Conservation (phyloP, 176 grass and related monocot genomes). For the Tillandsia fasciculata region DNA sequence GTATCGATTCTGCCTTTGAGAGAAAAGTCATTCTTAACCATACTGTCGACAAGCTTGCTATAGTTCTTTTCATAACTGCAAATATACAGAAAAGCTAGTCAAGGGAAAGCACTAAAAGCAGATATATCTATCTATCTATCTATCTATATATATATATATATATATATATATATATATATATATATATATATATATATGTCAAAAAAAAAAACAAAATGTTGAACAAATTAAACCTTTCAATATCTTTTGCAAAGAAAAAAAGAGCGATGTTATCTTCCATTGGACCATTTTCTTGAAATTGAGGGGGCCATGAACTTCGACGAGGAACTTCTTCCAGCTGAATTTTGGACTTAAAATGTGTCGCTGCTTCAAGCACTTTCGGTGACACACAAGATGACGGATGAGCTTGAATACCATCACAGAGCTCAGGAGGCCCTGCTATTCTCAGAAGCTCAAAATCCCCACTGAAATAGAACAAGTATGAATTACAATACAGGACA, state of each 20-base stretch:
- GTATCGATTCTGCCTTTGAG: conserved; percentile 64
- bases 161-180: too few relatives aligned
- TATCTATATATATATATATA: too few relatives aligned
- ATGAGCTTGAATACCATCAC: conserved; percentile 94
- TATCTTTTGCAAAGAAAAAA: conserved; percentile 95
- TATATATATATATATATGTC: not conserved
- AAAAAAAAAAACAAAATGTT: conserved; percentile 7
- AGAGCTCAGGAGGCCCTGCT: conserved; percentile 47
- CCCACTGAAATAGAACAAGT: conserved; percentile 46
- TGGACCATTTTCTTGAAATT: conserved; percentile 60
- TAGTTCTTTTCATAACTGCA: conserved; percentile 85
- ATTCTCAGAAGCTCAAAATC: conserved; percentile 69
- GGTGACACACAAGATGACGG: conserved; percentile 63
- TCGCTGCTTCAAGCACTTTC: conserved; percentile 51
- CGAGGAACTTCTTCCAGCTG: conserved; percentile 83
- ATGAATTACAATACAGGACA: conserved; percentile 4
- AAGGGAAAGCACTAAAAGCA: not conserved
- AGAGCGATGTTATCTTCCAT: conserved; percentile 65
- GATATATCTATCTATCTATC: not conserved
- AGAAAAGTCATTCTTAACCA: conserved; percentile 70
- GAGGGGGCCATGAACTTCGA: conserved; percentile 56
- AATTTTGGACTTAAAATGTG: conserved; percentile 59
- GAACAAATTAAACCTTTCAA: conserved; percentile 36
- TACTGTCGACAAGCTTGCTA: conserved; percentile 75
- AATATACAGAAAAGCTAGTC: conserved; percentile 5